Base-by-base conservation (phyloP, 495 filamentous ascomycete genomes). In the Tetracladium setigerum region DNA sequence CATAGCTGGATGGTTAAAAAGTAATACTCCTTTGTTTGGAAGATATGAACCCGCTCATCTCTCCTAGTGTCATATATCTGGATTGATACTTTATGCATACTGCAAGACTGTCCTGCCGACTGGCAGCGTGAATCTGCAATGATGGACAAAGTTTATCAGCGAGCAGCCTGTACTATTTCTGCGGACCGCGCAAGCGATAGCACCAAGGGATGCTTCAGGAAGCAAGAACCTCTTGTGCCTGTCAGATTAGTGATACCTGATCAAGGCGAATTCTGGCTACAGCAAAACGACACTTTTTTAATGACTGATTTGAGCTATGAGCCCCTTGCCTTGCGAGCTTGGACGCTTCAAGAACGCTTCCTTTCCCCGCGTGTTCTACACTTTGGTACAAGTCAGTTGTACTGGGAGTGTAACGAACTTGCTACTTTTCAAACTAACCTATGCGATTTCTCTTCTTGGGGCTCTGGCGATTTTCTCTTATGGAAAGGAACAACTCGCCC, bases 101-200 rank as follows among this genome's bases (percentile, higher is more conserved):
- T 62, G 24, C 60, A 64, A 46, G 62, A 65, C 35, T 53, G 57
- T 32, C 40, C 31, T 27, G 46, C 50, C 18, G 67, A 71, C 32
- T 71, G 67, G 67, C 38, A 60, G 32, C 46, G 43, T 30, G 64
- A 71, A 43, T 59, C 67, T n/a, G 52, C 55, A 7, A 40, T 44
- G 5, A 71, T 71, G 67, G 42, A 46, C 2, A 10, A 45, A 10
- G 50, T 63, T 9, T 63, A 61, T 30, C 9, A n/a, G n/a, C n/a
- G n/a, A n/a, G n/a, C n/a, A n/a, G n/a, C n/a, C n/a, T n/a, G n/a
- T n/a, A n/a, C n/a, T n/a, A n/a, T n/a, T n/a, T n/a, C n/a, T n/a
- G n/a, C n/a, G n/a, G 43, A 17, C n/a, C 12, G 22, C 12, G 15
- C 43, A 5, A n/a, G 5, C 5, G 22, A 46, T 36, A 34, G 43